Evolutionary conservation across 495 filamentous ascomycete genomes (phyloP).

Genomic region (Xylaria sp.): DNA sequence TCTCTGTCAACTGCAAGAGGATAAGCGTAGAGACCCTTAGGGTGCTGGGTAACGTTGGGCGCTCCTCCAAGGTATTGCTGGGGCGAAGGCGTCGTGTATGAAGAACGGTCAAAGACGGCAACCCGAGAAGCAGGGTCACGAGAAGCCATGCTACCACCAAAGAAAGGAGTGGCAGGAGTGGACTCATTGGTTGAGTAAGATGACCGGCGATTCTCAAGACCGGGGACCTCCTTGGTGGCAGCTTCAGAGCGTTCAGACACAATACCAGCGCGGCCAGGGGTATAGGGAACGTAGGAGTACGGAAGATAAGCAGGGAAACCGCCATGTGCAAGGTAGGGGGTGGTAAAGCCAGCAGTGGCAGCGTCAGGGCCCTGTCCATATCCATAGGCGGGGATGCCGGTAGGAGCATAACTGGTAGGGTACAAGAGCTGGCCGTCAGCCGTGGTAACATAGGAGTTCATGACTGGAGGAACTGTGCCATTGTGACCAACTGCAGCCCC

Average conservation of each 20-base stretch:
- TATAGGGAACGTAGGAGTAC: slow-evolving; percentile 56
- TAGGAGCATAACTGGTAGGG: slow-evolving; percentile 37
- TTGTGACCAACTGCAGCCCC: slow-evolving; percentile 26
- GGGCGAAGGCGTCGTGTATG: slow-evolving; percentile 68
- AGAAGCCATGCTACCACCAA: slow-evolving; percentile 60
- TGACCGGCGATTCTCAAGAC: slow-evolving; percentile 65
- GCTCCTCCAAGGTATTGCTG: slow-evolving; percentile 58
- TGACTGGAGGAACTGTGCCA: slow-evolving; percentile 22
- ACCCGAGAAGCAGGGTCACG: slow-evolving; percentile 58
- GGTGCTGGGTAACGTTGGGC: slow-evolving; percentile 44
- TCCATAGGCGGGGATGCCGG: slow-evolving; percentile 36
- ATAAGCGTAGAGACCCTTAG: slow-evolving; percentile 60
- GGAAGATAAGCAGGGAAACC: slow-evolving; percentile 36
- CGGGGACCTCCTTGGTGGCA: slow-evolving; percentile 58
- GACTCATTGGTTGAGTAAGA: slow-evolving; percentile 76
- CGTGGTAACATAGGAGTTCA: slow-evolving; percentile 43
- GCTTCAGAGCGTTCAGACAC: slow-evolving; percentile 49
- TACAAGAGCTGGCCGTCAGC: slow-evolving; percentile 48
- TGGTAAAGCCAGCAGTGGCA: slow-evolving; percentile 32
- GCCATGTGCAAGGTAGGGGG: slow-evolving; percentile 34
- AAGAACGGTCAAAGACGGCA: slow-evolving; percentile 67
- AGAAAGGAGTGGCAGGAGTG: slow-evolving; percentile 66
- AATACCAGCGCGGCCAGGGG: slow-evolving; percentile 50
- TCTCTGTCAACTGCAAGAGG: slow-evolving; percentile 59
- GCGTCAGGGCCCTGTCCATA: slow-evolving; percentile 35